phyloP scores from a whole-genome alignment of 1,139 yeast species.

The Groenewaldozyma sp. region DNA sequence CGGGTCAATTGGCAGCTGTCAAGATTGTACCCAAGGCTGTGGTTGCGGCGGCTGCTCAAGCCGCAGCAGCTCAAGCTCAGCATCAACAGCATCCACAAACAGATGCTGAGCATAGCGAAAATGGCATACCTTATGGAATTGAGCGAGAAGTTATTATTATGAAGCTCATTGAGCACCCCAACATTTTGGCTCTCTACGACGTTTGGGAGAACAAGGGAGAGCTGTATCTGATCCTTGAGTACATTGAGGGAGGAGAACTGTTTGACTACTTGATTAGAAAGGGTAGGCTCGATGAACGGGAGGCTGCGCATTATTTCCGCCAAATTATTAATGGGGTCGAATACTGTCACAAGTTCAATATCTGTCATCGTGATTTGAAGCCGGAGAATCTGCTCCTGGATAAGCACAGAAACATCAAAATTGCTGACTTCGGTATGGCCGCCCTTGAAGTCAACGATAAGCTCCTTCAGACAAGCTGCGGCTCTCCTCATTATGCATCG shows the following conservation, averaged over 20 bases:
- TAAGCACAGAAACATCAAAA: slow-evolving; percentile 78
- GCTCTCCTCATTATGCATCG: slow-evolving; percentile 97
- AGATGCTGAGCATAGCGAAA: slow-evolving; percentile 36
- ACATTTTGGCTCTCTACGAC: slow-evolving; percentile 90
- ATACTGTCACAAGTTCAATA: slow-evolving; percentile 89
- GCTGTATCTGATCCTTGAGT: slow-evolving; percentile 76
- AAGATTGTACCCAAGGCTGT: slow-evolving; percentile 87
- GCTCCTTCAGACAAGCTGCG: slow-evolving; percentile 88
- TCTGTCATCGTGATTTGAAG: slow-evolving; percentile 85
- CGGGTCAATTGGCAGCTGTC: slow-evolving; percentile 91
- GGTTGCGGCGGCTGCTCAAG: slow-evolving; percentile 37
- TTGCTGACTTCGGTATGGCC: slow-evolving; percentile 99
- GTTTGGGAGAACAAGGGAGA: slow-evolving; percentile 98
- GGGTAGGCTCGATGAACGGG: slow-evolving; percentile 81
- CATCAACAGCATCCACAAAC: slow-evolving; percentile 3
- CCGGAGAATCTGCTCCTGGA: slow-evolving; percentile 90
- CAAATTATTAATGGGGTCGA: slow-evolving; percentile 89
- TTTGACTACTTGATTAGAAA: slow-evolving; percentile 84
- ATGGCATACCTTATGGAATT: slow-evolving; percentile 79
- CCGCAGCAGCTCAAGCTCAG: slow-evolving; percentile 12
- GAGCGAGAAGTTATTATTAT: slow-evolving; percentile 92
- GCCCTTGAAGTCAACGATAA: slow-evolving; percentile 84
- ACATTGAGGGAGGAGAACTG: slow-evolving; percentile 95
- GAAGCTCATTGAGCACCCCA: slow-evolving; percentile 86
- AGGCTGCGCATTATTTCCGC: slow-evolving; percentile 82